phyloP scores from a whole-genome alignment of 495 filamentous ascomycete genomes.

The Aspergillus homomorphus region DNA sequence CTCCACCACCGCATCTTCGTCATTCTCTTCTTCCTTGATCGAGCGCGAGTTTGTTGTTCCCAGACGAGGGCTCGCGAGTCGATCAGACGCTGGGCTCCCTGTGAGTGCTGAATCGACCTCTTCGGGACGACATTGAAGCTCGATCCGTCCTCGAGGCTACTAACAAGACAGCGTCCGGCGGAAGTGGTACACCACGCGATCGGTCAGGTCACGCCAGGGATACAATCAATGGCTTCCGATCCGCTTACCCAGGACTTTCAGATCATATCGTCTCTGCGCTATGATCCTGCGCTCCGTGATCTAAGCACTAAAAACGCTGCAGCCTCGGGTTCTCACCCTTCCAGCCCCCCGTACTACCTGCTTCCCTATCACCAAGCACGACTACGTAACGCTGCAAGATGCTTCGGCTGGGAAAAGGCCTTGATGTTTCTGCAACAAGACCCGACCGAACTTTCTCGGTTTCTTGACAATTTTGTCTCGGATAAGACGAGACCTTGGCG shows the following conservation, averaged over 20 bases:
- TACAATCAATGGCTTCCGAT: neutral
- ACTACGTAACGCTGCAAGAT: constrained; percentile 67
- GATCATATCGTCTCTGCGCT: constrained; percentile 72
- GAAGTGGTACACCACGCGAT: neutral
- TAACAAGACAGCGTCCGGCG: neutral
- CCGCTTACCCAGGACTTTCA: constrained; percentile 35
- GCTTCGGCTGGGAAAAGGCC: constrained; percentile 59
- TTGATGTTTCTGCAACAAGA: constrained; percentile 32
- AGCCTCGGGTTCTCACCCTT: constrained; percentile 38
- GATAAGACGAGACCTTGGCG: constrained; percentile 40
- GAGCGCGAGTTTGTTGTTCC: neutral
- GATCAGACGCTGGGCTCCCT: neutral
- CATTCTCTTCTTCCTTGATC: neutral
- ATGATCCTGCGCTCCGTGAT: constrained; percentile 61
- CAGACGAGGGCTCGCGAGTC: neutral
- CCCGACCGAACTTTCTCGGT: constrained; percentile 21
- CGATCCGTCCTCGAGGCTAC: neutral
- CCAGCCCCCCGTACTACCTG: constrained; percentile 75
- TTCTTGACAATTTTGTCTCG: constrained; percentile 37
- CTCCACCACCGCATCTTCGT: constrained; percentile 17
- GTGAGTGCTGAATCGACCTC: neutral
- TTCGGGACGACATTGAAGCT: neutral
- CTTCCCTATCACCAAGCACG: constrained; percentile 76
- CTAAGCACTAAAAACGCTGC: constrained; percentile 35
- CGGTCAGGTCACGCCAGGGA: neutral